Conservation (phyloP, 1,284 basidiomycete species). For the Fomitopsis betulina region DNA sequence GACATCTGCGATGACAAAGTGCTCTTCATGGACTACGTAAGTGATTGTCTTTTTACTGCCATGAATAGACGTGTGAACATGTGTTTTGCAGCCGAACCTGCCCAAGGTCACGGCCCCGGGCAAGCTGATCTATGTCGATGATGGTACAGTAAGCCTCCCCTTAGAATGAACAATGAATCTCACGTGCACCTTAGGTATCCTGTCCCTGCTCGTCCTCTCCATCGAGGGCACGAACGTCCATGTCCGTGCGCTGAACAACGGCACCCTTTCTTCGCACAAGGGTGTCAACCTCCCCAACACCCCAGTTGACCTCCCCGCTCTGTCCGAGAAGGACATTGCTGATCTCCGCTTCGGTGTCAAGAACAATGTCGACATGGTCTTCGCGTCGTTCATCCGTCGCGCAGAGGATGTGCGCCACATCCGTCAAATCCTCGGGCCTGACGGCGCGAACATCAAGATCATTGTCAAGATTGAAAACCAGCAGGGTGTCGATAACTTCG, state of each 20-base stretch:
- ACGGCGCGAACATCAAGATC: conserved; percentile 93
- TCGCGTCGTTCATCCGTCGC: conserved; percentile 95
- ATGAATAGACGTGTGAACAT: conserved; percentile 5
- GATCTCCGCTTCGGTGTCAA: conserved; percentile 95
- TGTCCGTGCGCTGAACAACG: conserved; percentile 93
- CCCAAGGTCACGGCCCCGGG: conserved; percentile 94
- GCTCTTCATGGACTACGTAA: conserved; percentile 89
- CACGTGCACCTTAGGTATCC: conserved; percentile 57
- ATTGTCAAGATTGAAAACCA: conserved; percentile 99
- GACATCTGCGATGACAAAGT: conserved; percentile 80
- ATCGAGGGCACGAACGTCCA: conserved; percentile 79
- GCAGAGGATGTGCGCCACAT: conserved; percentile 92
- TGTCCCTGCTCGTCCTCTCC: conserved; percentile 89
- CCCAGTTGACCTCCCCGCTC: conserved; percentile 94
- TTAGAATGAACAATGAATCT: background rate
- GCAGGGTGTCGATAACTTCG: conserved; percentile 96
- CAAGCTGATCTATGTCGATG: conserved; percentile 96
- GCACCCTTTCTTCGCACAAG: conserved; percentile 93
- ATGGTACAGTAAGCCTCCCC: conserved; percentile 51
- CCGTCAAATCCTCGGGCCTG: conserved; percentile 84
- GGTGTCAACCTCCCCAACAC: conserved; percentile 99
- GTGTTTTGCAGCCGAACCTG: conserved; percentile 67
- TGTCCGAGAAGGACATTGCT: conserved; percentile 97
- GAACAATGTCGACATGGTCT: conserved; percentile 98
- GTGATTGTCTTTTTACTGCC: conserved; percentile 22